phyloP scores from a whole-genome alignment of 345 rosid species.

The Citrus unshiu region DNA sequence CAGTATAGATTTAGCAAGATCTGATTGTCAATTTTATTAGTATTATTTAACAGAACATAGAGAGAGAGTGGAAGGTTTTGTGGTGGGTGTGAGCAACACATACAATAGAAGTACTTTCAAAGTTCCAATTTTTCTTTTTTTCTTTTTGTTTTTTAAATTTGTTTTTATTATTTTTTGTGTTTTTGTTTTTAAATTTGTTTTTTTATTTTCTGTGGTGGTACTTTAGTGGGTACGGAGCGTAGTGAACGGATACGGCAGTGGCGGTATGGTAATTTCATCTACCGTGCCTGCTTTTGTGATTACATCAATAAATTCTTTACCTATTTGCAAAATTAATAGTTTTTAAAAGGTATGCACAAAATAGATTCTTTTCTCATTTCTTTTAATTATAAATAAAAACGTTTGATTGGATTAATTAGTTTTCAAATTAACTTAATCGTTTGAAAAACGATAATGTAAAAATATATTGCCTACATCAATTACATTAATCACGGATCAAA shows the following conservation, averaged over 20 bases:
- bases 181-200: not conserved
- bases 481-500: no score
- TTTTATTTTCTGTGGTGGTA: not conserved
- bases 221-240: not conserved
- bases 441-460: no score
- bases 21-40: not conserved
- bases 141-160: not conserved
- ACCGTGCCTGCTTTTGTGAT: not conserved
- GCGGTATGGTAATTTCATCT: not conserved
- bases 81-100: not conserved
- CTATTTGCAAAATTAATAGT: not conserved
- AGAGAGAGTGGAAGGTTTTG: not conserved
- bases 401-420: no score
- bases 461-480: no score
- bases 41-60: not conserved
- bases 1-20: constrained; percentile 2
- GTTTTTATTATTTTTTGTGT: no score
- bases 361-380: not conserved
- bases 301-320: not conserved
- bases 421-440: no score
- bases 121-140: not conserved
- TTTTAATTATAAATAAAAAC: no score
- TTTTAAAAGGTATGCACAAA: not conserved
- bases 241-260: not conserved
- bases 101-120: not conserved